Conservation (phyloP, 768 basidiomycete genomes). For the Amanita polypyramis region DNA sequence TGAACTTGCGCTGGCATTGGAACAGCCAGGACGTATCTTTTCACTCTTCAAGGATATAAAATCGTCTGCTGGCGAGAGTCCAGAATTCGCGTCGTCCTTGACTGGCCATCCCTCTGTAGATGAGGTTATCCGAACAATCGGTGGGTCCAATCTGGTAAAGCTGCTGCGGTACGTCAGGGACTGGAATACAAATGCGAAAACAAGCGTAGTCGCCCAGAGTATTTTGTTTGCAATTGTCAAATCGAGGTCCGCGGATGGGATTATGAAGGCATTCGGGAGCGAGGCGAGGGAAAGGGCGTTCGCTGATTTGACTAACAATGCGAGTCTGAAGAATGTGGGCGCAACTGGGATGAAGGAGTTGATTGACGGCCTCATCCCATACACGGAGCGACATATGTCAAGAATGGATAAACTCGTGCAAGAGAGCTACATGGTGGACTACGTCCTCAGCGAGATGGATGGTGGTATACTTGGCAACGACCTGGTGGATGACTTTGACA, state of each 20-base stretch:
- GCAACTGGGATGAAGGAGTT: constrained; percentile 54
- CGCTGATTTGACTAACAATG: constrained; percentile 13
- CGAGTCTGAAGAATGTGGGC: constrained; percentile 13
- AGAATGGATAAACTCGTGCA: constrained; percentile 81
- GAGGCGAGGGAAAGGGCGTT: constrained; percentile 24
- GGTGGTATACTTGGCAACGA: constrained; percentile 54
- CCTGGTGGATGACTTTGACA: constrained; percentile 29
- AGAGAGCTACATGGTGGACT: constrained; percentile 95
- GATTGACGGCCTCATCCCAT: constrained; percentile 81
- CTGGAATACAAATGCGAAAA: constrained; percentile 95
- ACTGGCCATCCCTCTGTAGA: constrained; percentile 74
- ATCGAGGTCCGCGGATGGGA: constrained; percentile 61
- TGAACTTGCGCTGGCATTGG: constrained; percentile 83
- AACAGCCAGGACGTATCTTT: constrained; percentile 83
- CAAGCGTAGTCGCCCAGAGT: constrained; percentile 74
- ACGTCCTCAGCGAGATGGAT: constrained; percentile 81
- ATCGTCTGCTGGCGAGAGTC: constrained; percentile 15
- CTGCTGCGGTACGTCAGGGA: constrained; percentile 75
- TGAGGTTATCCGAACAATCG: constrained; percentile 65
- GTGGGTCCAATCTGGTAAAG: constrained; percentile 64
- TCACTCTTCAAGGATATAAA: constrained; percentile 65
- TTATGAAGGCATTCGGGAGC: constrained; percentile 55
- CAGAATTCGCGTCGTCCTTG: constrained; percentile 22
- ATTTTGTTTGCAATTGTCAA: constrained; percentile 77
- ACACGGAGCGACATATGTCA: constrained; percentile 86